Evolutionary conservation across 495 filamentous ascomycete genomes (phyloP).

Genomic region (Trichocladium uniseriatum): DNA sequence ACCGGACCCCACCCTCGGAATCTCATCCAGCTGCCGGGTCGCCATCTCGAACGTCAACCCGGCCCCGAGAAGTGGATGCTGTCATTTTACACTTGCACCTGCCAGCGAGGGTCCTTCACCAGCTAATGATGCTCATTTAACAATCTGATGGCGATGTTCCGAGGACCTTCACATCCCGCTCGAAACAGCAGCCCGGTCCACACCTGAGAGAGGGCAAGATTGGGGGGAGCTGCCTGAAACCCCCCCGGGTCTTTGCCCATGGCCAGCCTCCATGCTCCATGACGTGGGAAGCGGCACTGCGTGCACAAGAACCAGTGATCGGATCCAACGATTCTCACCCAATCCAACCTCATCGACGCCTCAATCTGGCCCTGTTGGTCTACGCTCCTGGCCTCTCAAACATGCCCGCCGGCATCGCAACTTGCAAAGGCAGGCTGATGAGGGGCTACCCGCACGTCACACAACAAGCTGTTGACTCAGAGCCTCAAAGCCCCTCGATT

Average conservation of each 20-base stretch:
- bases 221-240: too few relatives aligned
- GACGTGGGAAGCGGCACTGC: too few relatives aligned
- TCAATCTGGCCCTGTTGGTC: not conserved
- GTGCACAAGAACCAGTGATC: not conserved
- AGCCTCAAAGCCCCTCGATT: conserved; percentile 21
- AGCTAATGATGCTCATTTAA: too few relatives aligned
- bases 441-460: conserved; percentile 8
- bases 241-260: too few relatives aligned
- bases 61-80: conserved; percentile 8
- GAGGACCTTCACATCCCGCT: too few relatives aligned
- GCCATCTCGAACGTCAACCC: too few relatives aligned
- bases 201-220: too few relatives aligned
- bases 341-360: conserved; percentile 5
- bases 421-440: conserved; percentile 2
- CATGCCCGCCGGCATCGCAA: not conserved
- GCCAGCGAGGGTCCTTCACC: too few relatives aligned
- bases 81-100: too few relatives aligned
- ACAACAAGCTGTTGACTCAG: conserved; percentile 12
- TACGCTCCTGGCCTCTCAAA: not conserved
- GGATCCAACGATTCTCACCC: not conserved
- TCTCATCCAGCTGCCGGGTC: conserved; percentile 1
- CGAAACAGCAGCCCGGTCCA: too few relatives aligned
- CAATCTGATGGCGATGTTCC: too few relatives aligned
- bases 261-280: too few relatives aligned
- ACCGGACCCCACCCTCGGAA: conserved; percentile 9